phyloP scores from a whole-genome alignment of 202 grass and related monocot species.

The Panicum hallii region DNA sequence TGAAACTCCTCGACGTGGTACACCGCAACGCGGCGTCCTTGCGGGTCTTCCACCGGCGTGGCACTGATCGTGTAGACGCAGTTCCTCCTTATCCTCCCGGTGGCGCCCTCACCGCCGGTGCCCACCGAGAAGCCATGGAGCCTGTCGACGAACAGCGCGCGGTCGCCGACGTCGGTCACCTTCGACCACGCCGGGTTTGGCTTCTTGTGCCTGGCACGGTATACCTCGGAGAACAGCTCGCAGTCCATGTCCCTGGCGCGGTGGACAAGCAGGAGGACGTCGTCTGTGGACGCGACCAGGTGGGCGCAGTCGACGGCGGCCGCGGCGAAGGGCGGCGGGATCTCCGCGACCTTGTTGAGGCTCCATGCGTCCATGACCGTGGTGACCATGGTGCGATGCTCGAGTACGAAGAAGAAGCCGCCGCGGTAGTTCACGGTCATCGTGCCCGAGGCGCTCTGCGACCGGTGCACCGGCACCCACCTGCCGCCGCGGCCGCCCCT shows the following conservation, averaged over 20 bases:
- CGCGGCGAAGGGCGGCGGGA: background rate
- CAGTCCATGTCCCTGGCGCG: background rate
- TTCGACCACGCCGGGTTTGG: background rate
- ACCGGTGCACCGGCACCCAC: conserved; percentile 39
- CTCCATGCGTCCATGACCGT: conserved; percentile 31
- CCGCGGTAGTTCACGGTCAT: conserved; percentile 43
- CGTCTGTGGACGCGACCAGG: conserved; percentile 29
- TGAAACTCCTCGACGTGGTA: background rate
- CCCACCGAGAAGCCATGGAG: conserved; percentile 41
- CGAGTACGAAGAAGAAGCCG: conserved; percentile 49
- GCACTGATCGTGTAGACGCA: background rate
- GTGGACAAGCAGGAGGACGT: conserved; percentile 41
- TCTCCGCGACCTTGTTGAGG: background rate
- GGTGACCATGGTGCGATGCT: conserved; percentile 5
- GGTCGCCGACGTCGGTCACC: conserved; percentile 41
- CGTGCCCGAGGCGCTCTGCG: background rate
- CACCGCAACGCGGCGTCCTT: background rate
- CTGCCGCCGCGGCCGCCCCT: background rate
- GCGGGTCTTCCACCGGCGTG: background rate
- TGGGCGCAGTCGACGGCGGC: background rate
- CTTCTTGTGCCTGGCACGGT: conserved; percentile 33
- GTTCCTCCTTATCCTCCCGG: conserved; percentile 20
- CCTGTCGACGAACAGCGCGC: conserved; percentile 33
- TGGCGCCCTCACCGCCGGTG: background rate
- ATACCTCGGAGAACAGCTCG: conserved; percentile 3